Percentiles rank a stretch among this genome's conserved stretches.
phyloP scores from a whole-genome alignment of 106 monocot genomes.

The Vanilla planifolia region DNA sequence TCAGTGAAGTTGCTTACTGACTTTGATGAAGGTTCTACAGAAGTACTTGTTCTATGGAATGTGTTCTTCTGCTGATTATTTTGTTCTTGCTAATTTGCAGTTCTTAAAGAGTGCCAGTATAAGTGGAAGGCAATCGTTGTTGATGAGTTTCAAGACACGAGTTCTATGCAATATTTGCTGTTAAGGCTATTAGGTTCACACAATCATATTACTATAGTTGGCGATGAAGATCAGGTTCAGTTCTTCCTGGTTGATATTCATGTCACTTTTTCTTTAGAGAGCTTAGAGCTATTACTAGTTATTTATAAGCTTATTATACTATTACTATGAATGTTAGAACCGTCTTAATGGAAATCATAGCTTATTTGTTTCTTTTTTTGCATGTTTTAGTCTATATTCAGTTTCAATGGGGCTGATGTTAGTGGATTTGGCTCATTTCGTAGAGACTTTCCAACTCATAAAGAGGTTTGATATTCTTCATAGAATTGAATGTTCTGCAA shows the following conservation, averaged over 20 bases:
- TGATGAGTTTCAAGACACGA: slow-evolving; percentile 98
- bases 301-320: neutral
- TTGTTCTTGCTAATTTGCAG: slow-evolving; percentile 22
- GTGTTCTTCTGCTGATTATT: neutral
- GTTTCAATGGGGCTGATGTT: slow-evolving; percentile 86
- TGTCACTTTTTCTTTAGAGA: neutral
- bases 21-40: slow-evolving; percentile 68
- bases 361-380: slow-evolving; percentile 11
- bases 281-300: neutral
- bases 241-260: neutral
- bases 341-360: neutral
- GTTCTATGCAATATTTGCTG: slow-evolving; percentile 85
- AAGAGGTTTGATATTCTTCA: slow-evolving; percentile 39
- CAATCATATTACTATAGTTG: slow-evolving; percentile 68
- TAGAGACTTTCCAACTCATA: slow-evolving; percentile 71
- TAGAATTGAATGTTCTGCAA: neutral
- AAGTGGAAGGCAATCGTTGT: slow-evolving; percentile 91
- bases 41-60: neutral
- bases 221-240: slow-evolving; percentile 90
- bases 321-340: neutral
- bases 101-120: slow-evolving; percentile 51
- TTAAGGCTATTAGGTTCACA: slow-evolving; percentile 75
- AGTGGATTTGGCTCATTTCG: slow-evolving; percentile 86
- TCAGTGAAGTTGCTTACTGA: slow-evolving; percentile 72
- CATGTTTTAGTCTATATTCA: slow-evolving; percentile 77